phyloP scores from a whole-genome alignment of 2,329 filamentous ascomycete species.

The Penicillium expansum region DNA sequence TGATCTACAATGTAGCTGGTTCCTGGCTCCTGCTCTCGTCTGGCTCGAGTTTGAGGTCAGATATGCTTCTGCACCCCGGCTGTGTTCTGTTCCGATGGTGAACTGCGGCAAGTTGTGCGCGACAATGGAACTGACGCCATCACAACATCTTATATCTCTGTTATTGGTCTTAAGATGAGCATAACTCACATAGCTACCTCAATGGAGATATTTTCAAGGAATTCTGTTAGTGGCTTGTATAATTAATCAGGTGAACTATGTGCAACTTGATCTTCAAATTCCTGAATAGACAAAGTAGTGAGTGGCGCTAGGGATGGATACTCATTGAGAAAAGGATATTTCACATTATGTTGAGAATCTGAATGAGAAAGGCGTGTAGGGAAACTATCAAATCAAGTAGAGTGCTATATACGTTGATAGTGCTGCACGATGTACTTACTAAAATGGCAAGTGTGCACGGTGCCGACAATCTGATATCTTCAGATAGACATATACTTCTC shows the following conservation, averaged over 20 bases:
- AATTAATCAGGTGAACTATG: not conserved
- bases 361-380: not conserved
- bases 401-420: not conserved
- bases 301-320: not conserved
- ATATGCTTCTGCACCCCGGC: no score
- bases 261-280: not conserved
- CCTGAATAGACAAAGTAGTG: not conserved
- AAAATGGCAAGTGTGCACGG: not conserved
- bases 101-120: no score
- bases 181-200: not conserved
- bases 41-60: no score
- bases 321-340: not conserved
- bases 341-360: not conserved
- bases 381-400: not conserved
- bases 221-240: not conserved
- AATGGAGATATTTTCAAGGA: not conserved
- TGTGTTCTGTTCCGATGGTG: no score
- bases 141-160: no score
- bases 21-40: no score
- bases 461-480: not conserved
- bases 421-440: not conserved
- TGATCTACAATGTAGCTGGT: not conserved
- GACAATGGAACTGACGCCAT: no score
- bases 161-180: no score
- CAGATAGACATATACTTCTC: not conserved